Percentiles rank a stretch among this genome's conserved stretches.
Evolutionary conservation across 2,329 filamentous ascomycete genomes (phyloP).

Genomic region (Diatrype stigma): DNA sequence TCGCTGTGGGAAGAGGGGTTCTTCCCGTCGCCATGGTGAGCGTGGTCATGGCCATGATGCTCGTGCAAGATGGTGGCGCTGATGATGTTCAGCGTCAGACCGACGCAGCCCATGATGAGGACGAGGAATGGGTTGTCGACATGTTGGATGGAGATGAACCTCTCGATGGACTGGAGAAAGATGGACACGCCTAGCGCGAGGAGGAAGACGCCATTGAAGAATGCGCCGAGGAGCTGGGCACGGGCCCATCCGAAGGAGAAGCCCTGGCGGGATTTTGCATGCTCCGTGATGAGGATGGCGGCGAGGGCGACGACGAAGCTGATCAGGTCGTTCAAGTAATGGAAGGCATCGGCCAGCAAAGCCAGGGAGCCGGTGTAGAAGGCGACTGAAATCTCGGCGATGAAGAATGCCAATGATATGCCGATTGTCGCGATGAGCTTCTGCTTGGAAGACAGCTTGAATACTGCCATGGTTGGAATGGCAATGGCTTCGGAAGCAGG

Average conservation of each 20-base stretch:
- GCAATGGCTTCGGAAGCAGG: neutral
- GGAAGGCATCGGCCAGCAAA: slow-evolving; percentile 73
- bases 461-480: slow-evolving; percentile 26
- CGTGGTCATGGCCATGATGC: slow-evolving; percentile 31
- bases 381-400: slow-evolving; percentile 43
- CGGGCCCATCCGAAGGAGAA: slow-evolving; percentile 75
- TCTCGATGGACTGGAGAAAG: slow-evolving; percentile 67
- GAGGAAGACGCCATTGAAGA: slow-evolving; percentile 77
- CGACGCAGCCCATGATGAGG: slow-evolving; percentile 65
- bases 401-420: slow-evolving; percentile 48
- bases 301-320: slow-evolving; percentile 63
- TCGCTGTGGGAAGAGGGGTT: slow-evolving; percentile 4
- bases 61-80: slow-evolving; percentile 63
- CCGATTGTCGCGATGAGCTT: slow-evolving; percentile 43
- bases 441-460: slow-evolving; percentile 37
- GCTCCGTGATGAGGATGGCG: slow-evolving; percentile 57
- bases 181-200: slow-evolving; percentile 69
- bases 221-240: slow-evolving; percentile 68
- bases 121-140: slow-evolving; percentile 63
- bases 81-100: slow-evolving; percentile 63
- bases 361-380: slow-evolving; percentile 63
- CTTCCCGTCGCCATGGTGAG: slow-evolving; percentile 1
- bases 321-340: slow-evolving; percentile 70
- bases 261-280: slow-evolving; percentile 49
- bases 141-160: slow-evolving; percentile 56